Percentiles rank a stretch among this genome's conserved stretches.
Conservation (phyloP, 345 rosid species). For the Eucalyptus cloeziana region DNA sequence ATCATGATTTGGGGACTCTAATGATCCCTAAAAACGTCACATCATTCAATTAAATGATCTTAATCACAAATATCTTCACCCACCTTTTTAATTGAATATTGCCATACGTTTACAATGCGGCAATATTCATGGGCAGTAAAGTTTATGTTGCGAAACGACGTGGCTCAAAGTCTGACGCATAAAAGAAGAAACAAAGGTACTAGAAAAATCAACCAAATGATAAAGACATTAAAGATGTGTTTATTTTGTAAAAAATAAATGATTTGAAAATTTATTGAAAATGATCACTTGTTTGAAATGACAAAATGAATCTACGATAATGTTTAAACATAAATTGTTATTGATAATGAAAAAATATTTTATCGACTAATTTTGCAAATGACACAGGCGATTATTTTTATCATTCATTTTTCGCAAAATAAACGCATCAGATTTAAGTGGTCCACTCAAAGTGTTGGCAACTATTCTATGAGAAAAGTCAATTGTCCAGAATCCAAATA, state of each 20-base stretch:
- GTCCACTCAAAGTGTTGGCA: accelerated
- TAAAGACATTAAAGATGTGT: no score
- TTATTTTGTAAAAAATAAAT: no score
- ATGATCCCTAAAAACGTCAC: background rate
- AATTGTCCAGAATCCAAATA: accelerated
- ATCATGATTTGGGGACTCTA: background rate
- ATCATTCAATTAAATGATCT: background rate
- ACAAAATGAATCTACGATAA: no score
- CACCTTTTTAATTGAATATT: no score
- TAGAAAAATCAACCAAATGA: background rate
- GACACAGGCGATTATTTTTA: accelerated
- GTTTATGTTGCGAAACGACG: background rate
- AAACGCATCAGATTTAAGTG: accelerated
- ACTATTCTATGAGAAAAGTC: accelerated
- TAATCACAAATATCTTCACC: background rate
- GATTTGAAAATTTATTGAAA: no score
- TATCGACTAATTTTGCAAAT: no score
- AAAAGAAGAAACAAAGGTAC: background rate
- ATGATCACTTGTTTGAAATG: no score
- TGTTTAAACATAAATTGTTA: no score
- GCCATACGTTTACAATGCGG: background rate
- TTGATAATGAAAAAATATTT: no score
- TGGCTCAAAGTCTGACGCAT: background rate
- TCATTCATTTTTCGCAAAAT: no score
- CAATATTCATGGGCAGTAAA: background rate